phyloP scores from a whole-genome alignment of 2,329 filamentous ascomycete species.

The Bretziella fagacearum region DNA sequence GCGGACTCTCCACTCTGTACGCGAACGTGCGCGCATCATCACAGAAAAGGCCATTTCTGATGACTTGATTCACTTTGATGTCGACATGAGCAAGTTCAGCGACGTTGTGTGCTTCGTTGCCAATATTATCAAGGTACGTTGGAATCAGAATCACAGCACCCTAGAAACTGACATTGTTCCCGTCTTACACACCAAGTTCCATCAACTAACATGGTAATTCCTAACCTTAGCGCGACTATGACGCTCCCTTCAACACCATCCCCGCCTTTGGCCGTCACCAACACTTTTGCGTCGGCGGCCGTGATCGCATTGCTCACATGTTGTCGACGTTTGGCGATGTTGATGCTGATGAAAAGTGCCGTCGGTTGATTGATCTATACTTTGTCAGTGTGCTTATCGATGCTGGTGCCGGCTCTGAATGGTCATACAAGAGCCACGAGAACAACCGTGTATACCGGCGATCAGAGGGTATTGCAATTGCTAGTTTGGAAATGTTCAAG shows the following conservation, averaged over 20 bases:
- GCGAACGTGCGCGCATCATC: slow-evolving; percentile 59
- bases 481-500: slow-evolving; percentile 82
- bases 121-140: slow-evolving; percentile 77
- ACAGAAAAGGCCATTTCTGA: slow-evolving; percentile 62
- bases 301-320: slow-evolving; percentile 55
- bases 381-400: slow-evolving; percentile 66
- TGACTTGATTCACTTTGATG: slow-evolving; percentile 68
- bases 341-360: slow-evolving; percentile 56
- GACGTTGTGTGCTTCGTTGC: slow-evolving; percentile 77
- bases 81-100: slow-evolving; percentile 68
- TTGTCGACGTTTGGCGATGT: slow-evolving; percentile 51
- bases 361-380: slow-evolving; percentile 62
- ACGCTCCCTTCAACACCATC: slow-evolving; percentile 43
- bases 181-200: background rate
- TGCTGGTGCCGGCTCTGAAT: slow-evolving; percentile 74
- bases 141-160: background rate
- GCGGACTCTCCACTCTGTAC: slow-evolving; percentile 72
- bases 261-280: slow-evolving; percentile 78
- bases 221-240: slow-evolving; percentile 32
- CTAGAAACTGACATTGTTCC: background rate
- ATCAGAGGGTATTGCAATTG: slow-evolving; percentile 73
- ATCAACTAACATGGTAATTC: background rate
- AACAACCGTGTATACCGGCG: slow-evolving; percentile 68
- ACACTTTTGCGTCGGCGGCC: slow-evolving; percentile 67
- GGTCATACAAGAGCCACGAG: slow-evolving; percentile 85